phyloP scores from a whole-genome alignment of 495 filamentous ascomycete genomes.

The Ascodesmis nigricans region DNA sequence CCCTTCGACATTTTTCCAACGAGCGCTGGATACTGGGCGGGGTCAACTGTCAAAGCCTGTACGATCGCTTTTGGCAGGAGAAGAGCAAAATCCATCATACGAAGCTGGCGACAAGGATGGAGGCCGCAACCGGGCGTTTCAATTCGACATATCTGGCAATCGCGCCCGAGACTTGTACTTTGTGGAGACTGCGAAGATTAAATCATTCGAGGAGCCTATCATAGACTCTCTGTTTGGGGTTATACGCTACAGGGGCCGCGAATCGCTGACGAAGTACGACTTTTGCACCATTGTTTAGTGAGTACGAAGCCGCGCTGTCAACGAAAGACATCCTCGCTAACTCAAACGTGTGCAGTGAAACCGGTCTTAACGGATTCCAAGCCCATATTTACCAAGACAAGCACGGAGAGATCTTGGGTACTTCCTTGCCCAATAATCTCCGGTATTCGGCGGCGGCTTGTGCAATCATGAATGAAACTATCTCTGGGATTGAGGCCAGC shows the following conservation, averaged over 20 bases:
- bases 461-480: slow-evolving; percentile 1
- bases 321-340: not conserved
- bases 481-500: not conserved
- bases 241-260: not conserved
- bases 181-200: not conserved
- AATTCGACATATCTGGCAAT: not conserved
- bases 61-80: not conserved
- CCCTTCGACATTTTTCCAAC: not conserved
- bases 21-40: slow-evolving; percentile 4
- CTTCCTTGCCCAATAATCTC: slow-evolving; percentile 1
- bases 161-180: too few species aligned
- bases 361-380: slow-evolving; percentile 10
- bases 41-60: not conserved
- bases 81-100: not conserved
- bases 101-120: not conserved
- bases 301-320: not conserved
- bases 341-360: slow-evolving; percentile 4
- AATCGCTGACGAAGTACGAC: slow-evolving; percentile 6
- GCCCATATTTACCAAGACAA: slow-evolving; percentile 9
- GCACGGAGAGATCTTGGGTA: slow-evolving; percentile 2
- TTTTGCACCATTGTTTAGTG: slow-evolving; percentile 10
- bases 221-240: not conserved
- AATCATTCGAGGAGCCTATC: not conserved
- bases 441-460: slow-evolving; percentile 3
- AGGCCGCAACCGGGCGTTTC: not conserved